Evolutionary conservation across 345 rosid genomes (phyloP), one percentile per base, ranked within the genome.

Genomic region (Arabis alpina): DNA sequence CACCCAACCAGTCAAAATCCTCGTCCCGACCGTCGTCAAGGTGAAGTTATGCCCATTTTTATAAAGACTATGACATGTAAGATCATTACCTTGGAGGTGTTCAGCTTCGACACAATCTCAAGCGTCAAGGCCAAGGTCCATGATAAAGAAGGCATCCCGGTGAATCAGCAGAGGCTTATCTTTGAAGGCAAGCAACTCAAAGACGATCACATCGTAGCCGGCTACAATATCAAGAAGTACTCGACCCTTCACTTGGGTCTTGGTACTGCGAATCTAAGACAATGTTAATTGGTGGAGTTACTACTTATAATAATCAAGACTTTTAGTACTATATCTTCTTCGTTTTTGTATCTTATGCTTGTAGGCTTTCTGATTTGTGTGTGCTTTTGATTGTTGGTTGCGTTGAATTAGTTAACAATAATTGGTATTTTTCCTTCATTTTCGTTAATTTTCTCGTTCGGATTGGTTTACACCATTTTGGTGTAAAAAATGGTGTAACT

Each of bases 81-180:
- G 4, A 8, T 0, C 40, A n/a, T 57, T 5, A 3, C 27, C 15
- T 34, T 57, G 4, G 6, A 10, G 3, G 34, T 47, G 8, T 3
- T 8, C 10, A 1, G 2, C 8, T 34, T 0, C 0, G 64, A 68
- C 19, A 68, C 48, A 1, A 68, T 68, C 5, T 8, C 14, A 2
- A n/a, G 47, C 27, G 28, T 57, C 0, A 68, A 57, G 56, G 49
- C 57, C 9, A 57, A 56, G 49, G 37, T 68, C 8, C 40, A 36
- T 0, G 39, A 10, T 23, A 45, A 10, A 36, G 27, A 57, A n/a
- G 39, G 56, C 27, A 56, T 68, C 3, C 40, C 55, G 3, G 0
- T 3, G 10, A 12, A 36, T 13, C 34, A 36, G 12, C 64, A 56
- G 64, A 57, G 0, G 28, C 55, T 68, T 2, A 2, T 57, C 12